Evolutionary conservation across 495 filamentous ascomycete genomes (phyloP).

Genomic region (Hypoxylon rickii): DNA sequence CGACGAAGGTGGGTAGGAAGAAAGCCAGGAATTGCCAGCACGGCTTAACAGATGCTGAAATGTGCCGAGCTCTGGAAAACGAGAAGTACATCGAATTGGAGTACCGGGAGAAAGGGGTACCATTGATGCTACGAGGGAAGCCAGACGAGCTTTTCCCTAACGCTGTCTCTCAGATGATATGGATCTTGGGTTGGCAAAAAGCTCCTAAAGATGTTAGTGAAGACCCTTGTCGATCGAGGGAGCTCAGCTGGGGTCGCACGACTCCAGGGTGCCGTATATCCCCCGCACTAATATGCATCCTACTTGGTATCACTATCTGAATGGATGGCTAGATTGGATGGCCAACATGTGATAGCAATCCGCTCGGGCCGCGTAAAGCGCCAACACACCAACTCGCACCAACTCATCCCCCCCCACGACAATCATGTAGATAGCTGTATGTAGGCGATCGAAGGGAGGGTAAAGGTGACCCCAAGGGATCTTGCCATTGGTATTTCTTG

Average conservation of each 20-base stretch:
- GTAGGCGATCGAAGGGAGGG: constrained; percentile 11
- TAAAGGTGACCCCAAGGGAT: constrained; percentile 15
- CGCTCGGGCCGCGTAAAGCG: constrained; percentile 28
- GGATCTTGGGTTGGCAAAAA: constrained; percentile 22
- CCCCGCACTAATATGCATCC: constrained; percentile 28
- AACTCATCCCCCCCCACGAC: constrained; percentile 11
- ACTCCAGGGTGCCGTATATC: constrained; percentile 15
- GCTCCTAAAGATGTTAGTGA: too few species aligned
- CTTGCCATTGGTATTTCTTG: constrained; percentile 8
- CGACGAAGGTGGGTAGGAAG: constrained; percentile 4
- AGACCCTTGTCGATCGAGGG: constrained; percentile 10
- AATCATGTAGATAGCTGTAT: constrained; percentile 8
- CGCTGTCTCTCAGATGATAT: background rate
- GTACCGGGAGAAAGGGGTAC: background rate
- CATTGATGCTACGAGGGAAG: background rate
- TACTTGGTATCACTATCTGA: constrained; percentile 20
- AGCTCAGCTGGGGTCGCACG: constrained; percentile 22
- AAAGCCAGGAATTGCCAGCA: background rate
- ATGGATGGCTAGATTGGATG: constrained; percentile 20
- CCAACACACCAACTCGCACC: constrained; percentile 11
- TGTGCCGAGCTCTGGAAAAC: background rate
- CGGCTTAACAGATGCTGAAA: constrained; percentile 11
- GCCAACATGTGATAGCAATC: constrained; percentile 29
- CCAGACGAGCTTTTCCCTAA: background rate
- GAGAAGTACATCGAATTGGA: background rate